phyloP scores from a whole-genome alignment of 1,284 basidiomycete species.

The Microbotryum violaceum region DNA sequence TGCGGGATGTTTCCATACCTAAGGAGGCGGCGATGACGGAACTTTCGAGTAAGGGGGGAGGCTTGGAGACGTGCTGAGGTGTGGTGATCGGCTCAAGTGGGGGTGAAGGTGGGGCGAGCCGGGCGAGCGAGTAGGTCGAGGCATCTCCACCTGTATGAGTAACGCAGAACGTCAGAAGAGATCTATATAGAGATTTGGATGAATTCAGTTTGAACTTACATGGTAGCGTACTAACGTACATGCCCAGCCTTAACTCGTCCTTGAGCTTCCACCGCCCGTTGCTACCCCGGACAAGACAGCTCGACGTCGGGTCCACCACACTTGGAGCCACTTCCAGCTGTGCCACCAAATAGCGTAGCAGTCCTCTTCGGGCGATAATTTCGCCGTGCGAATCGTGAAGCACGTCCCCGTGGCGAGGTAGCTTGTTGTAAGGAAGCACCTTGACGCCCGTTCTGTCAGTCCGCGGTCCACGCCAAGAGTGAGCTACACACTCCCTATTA shows the following conservation, averaged over 20 bases:
- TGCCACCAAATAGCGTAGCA: constrained; percentile 69
- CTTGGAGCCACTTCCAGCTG: constrained; percentile 47
- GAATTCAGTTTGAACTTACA: constrained; percentile 50
- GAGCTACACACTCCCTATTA: not conserved
- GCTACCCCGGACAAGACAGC: constrained; percentile 45
- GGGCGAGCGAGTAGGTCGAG: constrained; percentile 67
- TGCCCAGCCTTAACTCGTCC: constrained; percentile 50
- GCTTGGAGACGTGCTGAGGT: constrained; percentile 48
- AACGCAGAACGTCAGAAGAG: constrained; percentile 8
- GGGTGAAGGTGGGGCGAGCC: constrained; percentile 43
- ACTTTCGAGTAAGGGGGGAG: not conserved
- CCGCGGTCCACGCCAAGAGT: constrained; percentile 48
- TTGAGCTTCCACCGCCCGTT: constrained; percentile 50
- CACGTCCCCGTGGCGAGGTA: constrained; percentile 66
- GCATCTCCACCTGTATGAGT: constrained; percentile 71
- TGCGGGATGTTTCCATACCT: constrained; percentile 31
- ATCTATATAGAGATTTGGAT: not conserved
- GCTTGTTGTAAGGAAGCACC: constrained; percentile 60
- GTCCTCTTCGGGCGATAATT: constrained; percentile 70
- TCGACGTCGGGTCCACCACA: constrained; percentile 31
- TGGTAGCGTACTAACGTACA: constrained; percentile 86
- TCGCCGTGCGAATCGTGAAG: constrained; percentile 89
- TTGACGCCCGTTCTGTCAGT: constrained; percentile 78
- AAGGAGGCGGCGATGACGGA: constrained; percentile 39
- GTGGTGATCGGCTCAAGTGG: not conserved